Evolutionary conservation across 352 stramenopile species (phyloP).

Genomic region (Globisporangium paroecandrum): DNA sequence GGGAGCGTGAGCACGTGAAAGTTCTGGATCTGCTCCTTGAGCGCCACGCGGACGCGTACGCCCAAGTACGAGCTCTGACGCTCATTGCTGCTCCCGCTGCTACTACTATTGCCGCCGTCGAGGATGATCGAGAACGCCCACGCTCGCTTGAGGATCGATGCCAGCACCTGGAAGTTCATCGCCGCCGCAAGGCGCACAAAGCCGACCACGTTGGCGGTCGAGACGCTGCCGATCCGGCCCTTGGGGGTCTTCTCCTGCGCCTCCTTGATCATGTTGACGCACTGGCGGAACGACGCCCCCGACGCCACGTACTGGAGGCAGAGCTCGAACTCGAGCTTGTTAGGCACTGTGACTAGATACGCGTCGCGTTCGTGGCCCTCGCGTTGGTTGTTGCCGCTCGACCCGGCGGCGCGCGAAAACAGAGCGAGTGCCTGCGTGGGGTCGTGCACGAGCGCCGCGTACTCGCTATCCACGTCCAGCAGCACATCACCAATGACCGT

Average conservation of each 20-base stretch:
- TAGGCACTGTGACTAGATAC: slow-evolving; percentile 9
- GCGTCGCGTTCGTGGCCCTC: not conserved
- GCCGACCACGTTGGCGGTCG: slow-evolving; percentile 2
- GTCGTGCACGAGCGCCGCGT: slow-evolving; percentile 12
- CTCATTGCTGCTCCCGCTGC: not conserved
- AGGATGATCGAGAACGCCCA: slow-evolving; percentile 20
- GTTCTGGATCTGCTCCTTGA: slow-evolving; percentile 6
- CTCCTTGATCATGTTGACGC: slow-evolving; percentile 9
- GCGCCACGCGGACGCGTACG: slow-evolving; percentile 12
- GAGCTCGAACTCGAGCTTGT: slow-evolving; percentile 13
- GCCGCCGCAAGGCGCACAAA: slow-evolving; percentile 14
- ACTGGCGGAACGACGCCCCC: slow-evolving; percentile 11
- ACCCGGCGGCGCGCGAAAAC: not conserved
- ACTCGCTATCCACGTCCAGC: slow-evolving; percentile 13
- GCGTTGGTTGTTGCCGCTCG: slow-evolving; percentile 1
- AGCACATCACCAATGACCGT: slow-evolving; percentile 16
- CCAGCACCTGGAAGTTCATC: slow-evolving; percentile 19
- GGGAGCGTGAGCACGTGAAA: slow-evolving; percentile 20
- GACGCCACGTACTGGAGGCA: slow-evolving; percentile 12
- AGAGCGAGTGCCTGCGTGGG: slow-evolving; percentile 7
- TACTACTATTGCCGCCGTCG: not conserved
- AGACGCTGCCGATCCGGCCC: not conserved
- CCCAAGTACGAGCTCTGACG: slow-evolving; percentile 10
- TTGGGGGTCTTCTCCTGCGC: slow-evolving; percentile 7
- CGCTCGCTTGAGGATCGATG: slow-evolving; percentile 9